Base-by-base conservation (phyloP, 345 rosid genomes). In the Eucalyptus grandis region DNA sequence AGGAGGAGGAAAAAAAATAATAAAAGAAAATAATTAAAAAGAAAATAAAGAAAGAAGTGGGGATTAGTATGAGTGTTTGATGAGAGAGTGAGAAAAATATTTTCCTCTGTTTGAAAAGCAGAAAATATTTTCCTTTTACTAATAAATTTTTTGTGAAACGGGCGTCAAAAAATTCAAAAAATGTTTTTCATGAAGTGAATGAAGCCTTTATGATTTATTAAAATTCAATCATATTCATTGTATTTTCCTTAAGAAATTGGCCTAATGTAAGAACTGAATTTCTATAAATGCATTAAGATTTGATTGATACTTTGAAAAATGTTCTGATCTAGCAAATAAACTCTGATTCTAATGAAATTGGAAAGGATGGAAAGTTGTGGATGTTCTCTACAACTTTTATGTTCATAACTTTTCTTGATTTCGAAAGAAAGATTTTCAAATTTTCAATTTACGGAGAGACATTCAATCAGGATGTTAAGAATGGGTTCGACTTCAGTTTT, bases 81-180 rank as follows among this genome's bases (percentile, higher is more conserved):
- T 7, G 56, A 51, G 56, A 51, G 22, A 51, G 56, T 7, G 4
- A 53, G 24, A 17, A 51, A 17, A 51, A 17, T 1, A 16, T 17
- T 51, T 51, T 51, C 2, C 9, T 0, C 0, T 19, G 4, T 53
- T 19, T 53, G 10, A 53, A 53, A 53, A 53, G 5, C 0, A 2
- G 26, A 53, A 21, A 53, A 53, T 53, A 53, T 53, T 53, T 53
- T 53, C 2, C 11, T 53, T 53, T 53, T 21, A 53, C 4, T 1
- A 53, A 53, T 53, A 19, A 53, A 53, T 21, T 53, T 53, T 53
- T 0, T 0, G 1, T 53, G 24, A 53, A 53, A 53, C 0, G 0
- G 9, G 19, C 1, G 0, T 53, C 4, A 9, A 53, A 53, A 51
- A 19, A 53, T 53, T 19, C 10, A 8, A 53, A 7, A 53, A 19